Base-by-base conservation (phyloP, 139 green algal genomes). In the Dunaliella sp. region DNA sequence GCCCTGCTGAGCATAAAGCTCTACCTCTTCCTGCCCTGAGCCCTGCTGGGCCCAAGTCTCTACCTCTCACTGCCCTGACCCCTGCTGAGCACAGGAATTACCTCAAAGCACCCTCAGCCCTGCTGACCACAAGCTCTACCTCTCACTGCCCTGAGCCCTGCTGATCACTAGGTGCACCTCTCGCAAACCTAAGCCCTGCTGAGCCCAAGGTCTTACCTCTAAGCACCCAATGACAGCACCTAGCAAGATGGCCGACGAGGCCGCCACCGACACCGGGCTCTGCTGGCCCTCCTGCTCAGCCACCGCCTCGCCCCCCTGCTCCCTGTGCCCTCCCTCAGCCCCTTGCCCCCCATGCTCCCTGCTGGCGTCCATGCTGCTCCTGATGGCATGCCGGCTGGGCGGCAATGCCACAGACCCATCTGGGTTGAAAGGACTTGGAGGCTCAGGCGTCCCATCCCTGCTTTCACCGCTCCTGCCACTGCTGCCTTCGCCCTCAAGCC, bases 191-290 rank as follows among this genome's bases (percentile, higher is more conserved):
- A n/a, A n/a, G n/a, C n/a, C n/a, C n/a, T n/a, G n/a, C n/a, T n/a
- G n/a, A n/a, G n/a, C n/a, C n/a, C n/a, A n/a, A n/a, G n/a, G 79
- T 22, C 59, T 21, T 75, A 88, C 88, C 88, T 91, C 85, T n/a
- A 89, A 59, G 30, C 86, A 0, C 16, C 88, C 88, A 33, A 87
- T 82, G 32, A 21, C 77, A n/a, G 59, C 48, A 31, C 85, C 88
- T 32, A 91, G 85, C 0, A 88, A 36, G 21, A 86, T 76, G 30
- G 85, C 82, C 2, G 88, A 87, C 1, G 85, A 87, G 0, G 80
- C 84, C 0, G 81, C 38, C 1, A 38, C 74, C 0, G 86, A 79
- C 38, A 80, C 80, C n/a, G 59, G 82, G 26, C 3, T 36, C 28
- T 36, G 58, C 33, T 33, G 58, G 28, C 31, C 16, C 85, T 76